Base-by-base conservation (phyloP, 2,329 filamentous ascomycete species). In the Cercospora beticola region DNA sequence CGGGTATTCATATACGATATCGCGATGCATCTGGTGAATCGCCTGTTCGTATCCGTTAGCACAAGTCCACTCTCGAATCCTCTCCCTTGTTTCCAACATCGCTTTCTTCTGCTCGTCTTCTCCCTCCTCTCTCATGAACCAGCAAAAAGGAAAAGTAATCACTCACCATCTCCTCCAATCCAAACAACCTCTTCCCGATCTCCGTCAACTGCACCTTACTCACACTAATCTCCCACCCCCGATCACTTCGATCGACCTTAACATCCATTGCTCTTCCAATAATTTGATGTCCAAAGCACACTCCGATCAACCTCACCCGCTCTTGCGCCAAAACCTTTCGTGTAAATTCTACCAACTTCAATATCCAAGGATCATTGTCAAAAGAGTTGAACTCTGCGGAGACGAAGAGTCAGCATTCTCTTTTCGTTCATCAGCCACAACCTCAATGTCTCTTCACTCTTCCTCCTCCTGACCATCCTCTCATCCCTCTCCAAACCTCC, bases 261-360 rank as follows among this genome's bases (percentile, higher is more conserved):
- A 82, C 86, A 3, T 88, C 91, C 73, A 94, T 77, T 0, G 92
- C 91, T 63, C 92, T 85, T 0, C 87, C 92, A 54, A 95, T 82
- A 74, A 97, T 93, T 82, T 97, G 92, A 78, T 96, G 93, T 5
- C 93, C 93, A 78, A 94, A 97, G 80, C 93, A 97, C 16, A 95
- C 86, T 10, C 92, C 93, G 16, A 97, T 84, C n/a, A 94, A 80
- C 40, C 88, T 86, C 7, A 95, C 86, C 0, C 88, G 83, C 28
- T 82, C 49, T 71, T 90, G 86, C 12, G 83, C 83, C 36, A 92
- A 83, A 3, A 91, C 83, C 71, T 85, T 82, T 62, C 84, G 82
- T 0, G 86, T 88, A 75, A 89, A 97, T 1, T 89, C 87, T 18
- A 93, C 89, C 1, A 97, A 85, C 64, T 86, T 88, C 52, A 89